These are phyloP conservation scores for Ensete glaucum DNA, from an alignment of 176 grass and related monocot genomes.

Conservation along the genomic window DNA sequence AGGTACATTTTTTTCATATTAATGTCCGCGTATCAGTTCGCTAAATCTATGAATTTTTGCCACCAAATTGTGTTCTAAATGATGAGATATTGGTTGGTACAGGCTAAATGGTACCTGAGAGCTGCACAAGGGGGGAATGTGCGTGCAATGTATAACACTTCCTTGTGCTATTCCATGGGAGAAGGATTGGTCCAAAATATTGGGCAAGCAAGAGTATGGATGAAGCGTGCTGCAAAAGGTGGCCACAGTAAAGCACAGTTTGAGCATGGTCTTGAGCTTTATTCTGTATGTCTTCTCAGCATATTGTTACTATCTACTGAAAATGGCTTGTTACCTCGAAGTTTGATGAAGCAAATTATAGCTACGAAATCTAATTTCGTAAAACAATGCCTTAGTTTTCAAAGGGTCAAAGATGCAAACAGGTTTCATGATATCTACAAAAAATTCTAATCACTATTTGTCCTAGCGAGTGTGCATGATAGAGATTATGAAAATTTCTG, in stretches of 20 bases:
- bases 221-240: slow-evolving; percentile 62
- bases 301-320: too few relatives aligned
- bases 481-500: not conserved
- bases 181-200: slow-evolving; percentile 49
- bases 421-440: not conserved
- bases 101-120: slow-evolving; percentile 68
- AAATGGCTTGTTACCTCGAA: too few relatives aligned
- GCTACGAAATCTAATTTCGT: too few relatives aligned
- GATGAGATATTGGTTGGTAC: slow-evolving; percentile 20
- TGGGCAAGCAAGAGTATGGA: slow-evolving; percentile 42
- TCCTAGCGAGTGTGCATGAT: not conserved
- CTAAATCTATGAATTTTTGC: not conserved
- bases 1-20: not conserved
- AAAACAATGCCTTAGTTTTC: too few relatives aligned
- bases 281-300: slow-evolving; percentile 36
- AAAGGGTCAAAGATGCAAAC: too few relatives aligned
- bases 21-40: not conserved
- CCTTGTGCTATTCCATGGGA: slow-evolving; percentile 45
- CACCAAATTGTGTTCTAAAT: not conserved
- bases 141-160: slow-evolving; percentile 69
- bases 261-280: slow-evolving; percentile 55
- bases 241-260: slow-evolving; percentile 65
- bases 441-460: not conserved
- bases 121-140: slow-evolving; percentile 59
- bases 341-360: too few relatives aligned